Base-by-base conservation (phyloP, 768 basidiomycete genomes). In the Tulasnella sp. region DNA sequence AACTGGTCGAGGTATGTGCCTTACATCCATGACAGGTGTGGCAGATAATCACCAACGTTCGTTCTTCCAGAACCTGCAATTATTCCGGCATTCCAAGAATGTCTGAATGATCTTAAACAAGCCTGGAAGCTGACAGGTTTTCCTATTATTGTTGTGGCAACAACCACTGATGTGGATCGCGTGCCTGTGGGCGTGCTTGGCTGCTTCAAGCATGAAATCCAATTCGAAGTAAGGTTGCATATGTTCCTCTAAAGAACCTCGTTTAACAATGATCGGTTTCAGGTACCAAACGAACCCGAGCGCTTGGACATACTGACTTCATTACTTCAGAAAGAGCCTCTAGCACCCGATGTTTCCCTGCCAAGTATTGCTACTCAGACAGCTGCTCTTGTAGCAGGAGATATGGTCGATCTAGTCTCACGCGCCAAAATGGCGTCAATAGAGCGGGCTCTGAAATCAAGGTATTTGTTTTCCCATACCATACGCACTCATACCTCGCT, bases 121-220 rank as follows among this genome's bases (percentile, higher is more conserved):
- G 71, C 70, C 12, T 83, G 81, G 75, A 72, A 66, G 53, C 61
- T 71, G 27, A 72, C 74, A 2, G 79, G 79, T 1, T 80, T 75
- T 56, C 89, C 91, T 3, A 77, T 84, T 2, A 63, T 95, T 22
- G 69, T 90, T 2, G 61, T 89, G 45, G 92, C 75, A 6, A 89
- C 83, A 2, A 80, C 80, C 1, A 72, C 72, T 29, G 82, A 84
- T 39, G 66, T 72, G 3, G 76, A 76, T n/a, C 71, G 72, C 16
- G 67, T 91, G 13, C 78, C 86, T 2, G 61, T 74, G 1, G 70
- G 71, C 2, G 65, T 93, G 1, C 61, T 83, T 20, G 71, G 75
- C 6, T 76, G 72, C 53, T 93, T 96, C 68, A 96, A 95, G 62
- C 86, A 92, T 60, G 83, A 89, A 57, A 68, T 95, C 19, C 61